These are phyloP conservation scores for Jatropha curcas DNA, from an alignment of 345 rosid species.

Conservation along the genomic window DNA sequence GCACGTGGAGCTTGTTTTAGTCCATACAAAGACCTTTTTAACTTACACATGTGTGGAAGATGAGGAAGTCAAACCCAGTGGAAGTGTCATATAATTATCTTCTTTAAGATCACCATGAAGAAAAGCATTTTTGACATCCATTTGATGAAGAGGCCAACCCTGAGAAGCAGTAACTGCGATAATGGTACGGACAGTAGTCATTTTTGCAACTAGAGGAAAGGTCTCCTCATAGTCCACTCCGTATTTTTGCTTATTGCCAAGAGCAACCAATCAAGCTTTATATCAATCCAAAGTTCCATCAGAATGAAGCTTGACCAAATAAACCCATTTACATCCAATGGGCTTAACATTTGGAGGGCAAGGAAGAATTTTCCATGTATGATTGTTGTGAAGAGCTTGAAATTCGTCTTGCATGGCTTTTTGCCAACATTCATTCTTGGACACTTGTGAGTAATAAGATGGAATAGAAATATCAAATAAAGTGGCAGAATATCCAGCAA, in stretches of 20 bases:
- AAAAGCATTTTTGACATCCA: not conserved
- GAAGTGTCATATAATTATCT: not conserved
- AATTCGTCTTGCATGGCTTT: too few species aligned
- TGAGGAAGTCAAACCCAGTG: not conserved
- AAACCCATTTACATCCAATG: too few species aligned
- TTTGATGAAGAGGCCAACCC: not conserved
- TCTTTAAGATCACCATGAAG: too few species aligned
- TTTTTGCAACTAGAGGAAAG: too few species aligned
- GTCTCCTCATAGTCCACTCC: not conserved
- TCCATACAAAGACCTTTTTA: not conserved
- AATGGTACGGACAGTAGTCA: not conserved
- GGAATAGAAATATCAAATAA: too few species aligned
- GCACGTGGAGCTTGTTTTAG: too few species aligned
- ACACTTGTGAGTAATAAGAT: too few species aligned
- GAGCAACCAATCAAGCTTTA: not conserved
- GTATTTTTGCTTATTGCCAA: not conserved
- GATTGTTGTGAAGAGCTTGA: too few species aligned
- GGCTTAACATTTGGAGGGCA: not conserved
- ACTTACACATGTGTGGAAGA: not conserved
- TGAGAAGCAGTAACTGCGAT: not conserved
- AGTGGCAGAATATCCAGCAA: too few species aligned
- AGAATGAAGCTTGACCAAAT: too few species aligned
- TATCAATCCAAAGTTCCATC: not conserved
- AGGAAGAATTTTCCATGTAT: too few species aligned
- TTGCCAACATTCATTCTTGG: too few species aligned